Conservation (phyloP, 106 monocot genomes). For the Dendrobium huoshanense region DNA sequence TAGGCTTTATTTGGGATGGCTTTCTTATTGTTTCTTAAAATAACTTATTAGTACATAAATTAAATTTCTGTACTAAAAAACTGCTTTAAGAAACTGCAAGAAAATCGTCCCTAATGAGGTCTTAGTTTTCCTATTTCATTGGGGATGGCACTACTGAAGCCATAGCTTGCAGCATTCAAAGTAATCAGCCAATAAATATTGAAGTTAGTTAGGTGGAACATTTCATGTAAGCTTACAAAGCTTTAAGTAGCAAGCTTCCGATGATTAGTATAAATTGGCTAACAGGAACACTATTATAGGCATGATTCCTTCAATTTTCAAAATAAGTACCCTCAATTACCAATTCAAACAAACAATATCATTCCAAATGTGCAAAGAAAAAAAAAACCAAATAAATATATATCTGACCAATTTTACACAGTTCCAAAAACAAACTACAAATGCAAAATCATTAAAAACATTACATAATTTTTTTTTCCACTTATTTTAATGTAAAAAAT, state of each 20-base stretch:
- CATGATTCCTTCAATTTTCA: slow-evolving; percentile 30
- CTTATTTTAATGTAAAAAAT: no score
- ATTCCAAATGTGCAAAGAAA: not conserved
- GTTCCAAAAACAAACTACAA: not conserved
- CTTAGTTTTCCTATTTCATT: no score
- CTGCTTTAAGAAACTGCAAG: no score
- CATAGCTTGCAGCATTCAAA: slow-evolving; percentile 15
- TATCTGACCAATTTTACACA: no score
- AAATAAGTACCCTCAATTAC: not conserved
- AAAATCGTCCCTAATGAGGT: no score
- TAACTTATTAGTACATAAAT: no score
- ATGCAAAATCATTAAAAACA: not conserved
- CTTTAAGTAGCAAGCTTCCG: not conserved
- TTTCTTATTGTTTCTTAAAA: no score
- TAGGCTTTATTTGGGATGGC: not conserved
- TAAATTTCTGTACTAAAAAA: no score
- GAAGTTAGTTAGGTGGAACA: no score
- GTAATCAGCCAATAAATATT: not conserved
- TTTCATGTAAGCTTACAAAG: slow-evolving; percentile 25
- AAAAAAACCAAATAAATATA: not conserved
- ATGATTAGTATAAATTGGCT: no score
- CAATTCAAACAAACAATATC: not conserved
- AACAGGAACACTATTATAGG: not conserved
- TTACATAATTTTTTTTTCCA: no score
- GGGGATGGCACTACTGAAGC: not conserved